Evolutionary conservation across 2,329 filamentous ascomycete genomes (phyloP), one percentile per base, ranked within the genome.

Genomic region (Paecilomyces sp.): DNA sequence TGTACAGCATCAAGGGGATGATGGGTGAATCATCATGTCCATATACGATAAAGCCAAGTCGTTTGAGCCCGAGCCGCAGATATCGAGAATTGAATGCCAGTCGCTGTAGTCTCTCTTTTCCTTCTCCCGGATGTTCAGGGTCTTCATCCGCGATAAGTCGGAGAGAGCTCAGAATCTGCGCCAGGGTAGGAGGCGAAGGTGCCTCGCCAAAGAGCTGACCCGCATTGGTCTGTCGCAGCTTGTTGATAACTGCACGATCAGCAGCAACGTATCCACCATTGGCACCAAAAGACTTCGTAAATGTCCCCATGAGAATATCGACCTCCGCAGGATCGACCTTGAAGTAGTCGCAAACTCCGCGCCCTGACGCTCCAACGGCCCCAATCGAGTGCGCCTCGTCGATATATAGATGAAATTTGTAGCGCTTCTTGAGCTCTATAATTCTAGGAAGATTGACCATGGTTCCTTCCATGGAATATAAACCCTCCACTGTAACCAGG

Each of bases 381-480:
- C 93, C 93, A 61, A 97, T 85, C 12, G 91, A 96, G 80, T 97
- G 93, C 31, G 93, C 93, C 77, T 97, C 93, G 70, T 97, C 93
- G 60, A 97, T 83, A 71, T 94, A 97, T 2, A 97, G 84, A 70
- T 90, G 85, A 77, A 96, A 97, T 79, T 95, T 96, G 86, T 97
- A 97, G 77, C 89, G 91, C 75, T 88, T 88, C 84, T 95, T 96
- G 62, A 97, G 83, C 57, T 82, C 84, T 57, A 97, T 77, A 55
- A 97, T 81, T 58, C 90, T 89, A 0, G 92, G 93, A 13, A 97
- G 83, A 73, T 97, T 92, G 76, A 90, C 92, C 90, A 97, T 94
- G 68, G 92, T 96, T 56, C 93, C 93, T 78, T 97, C 93, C 93
- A 97, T 97, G 0, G 92, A 97, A 81, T 97, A 97, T 34, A 97